These are phyloP conservation scores for Magnaporthiopsis incrustans DNA, from an alignment of 2,329 filamentous ascomycete species.

Conservation along the genomic window DNA sequence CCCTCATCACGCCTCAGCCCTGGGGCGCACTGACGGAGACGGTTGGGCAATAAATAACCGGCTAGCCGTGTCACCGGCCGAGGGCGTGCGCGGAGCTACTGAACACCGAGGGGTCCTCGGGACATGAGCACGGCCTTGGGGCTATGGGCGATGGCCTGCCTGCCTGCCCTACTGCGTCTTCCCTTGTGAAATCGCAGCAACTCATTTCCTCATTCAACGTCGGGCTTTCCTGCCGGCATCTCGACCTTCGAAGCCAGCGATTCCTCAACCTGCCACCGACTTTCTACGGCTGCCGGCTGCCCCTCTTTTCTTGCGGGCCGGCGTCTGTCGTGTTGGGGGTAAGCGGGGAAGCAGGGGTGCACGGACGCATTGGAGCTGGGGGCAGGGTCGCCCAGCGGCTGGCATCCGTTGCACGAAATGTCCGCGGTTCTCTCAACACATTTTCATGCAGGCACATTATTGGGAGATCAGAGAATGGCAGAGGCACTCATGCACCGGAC, in stretches of 20 bases:
- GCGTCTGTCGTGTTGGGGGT: not conserved
- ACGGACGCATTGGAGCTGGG: too few relatives aligned
- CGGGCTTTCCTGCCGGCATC: not conserved
- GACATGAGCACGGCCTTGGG: conserved; percentile 27
- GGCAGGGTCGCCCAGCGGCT: not conserved
- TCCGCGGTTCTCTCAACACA: not conserved
- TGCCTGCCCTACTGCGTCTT: conserved; percentile 56
- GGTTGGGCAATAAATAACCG: not conserved
- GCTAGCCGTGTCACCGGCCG: conserved; percentile 10
- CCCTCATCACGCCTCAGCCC: not conserved
- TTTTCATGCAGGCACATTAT: not conserved
- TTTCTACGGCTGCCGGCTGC: too few relatives aligned
- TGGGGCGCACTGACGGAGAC: too few relatives aligned
- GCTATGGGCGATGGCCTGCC: conserved; percentile 48
- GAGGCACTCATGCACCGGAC: not conserved
- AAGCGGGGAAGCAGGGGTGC: not conserved
- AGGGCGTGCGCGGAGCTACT: conserved; percentile 64
- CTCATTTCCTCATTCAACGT: not conserved
- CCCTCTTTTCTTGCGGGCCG: not conserved
- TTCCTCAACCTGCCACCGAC: not conserved
- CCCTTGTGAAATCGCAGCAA: conserved; percentile 25
- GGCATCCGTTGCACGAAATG: not conserved
- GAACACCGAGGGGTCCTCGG: conserved; percentile 59
- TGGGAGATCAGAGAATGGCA: not conserved
- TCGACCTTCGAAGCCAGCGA: not conserved